Evolutionary conservation across 495 filamentous ascomycete genomes (phyloP), one percentile per base, ranked within the genome.

Genomic region (Aspergillus homomorphus): DNA sequence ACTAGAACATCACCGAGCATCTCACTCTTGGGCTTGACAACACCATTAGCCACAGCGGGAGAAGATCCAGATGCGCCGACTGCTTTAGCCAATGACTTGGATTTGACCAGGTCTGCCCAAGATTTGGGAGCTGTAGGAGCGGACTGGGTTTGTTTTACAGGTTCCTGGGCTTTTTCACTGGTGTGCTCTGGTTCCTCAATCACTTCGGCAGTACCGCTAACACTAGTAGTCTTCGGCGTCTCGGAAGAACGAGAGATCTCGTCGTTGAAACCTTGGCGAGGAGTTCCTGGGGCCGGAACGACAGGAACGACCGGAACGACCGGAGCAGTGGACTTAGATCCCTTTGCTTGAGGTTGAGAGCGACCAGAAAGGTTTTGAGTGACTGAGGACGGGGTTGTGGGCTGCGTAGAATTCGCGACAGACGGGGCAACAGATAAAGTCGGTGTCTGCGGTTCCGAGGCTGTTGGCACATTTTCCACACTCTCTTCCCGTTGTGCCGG

Each of bases 81-180:
- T 38, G 59, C 61, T 5, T 70, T 66, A 26, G 71, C 59, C 20
- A 69, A 46, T 21, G 67, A 67, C 51, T 86, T 80, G 33, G 80
- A 79, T 42, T 85, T 73, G 44, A 93, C 85, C 18, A 95, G 73
- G 46, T 88, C 87, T 10, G 89, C 85, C 90, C 90, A 95, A 4
- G 87, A 86, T 67, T 89, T 91, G 3, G 87, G 87, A 45, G 68
- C 71, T 4, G 73, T 58, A 43, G 72, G 77, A 3, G 74, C 60
- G 26, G 81, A 68, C 3, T 76, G 68, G 20, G 71, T 70, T 45
- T 80, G 66, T 15, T 78, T 70, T 8, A 62, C 57, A 12, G 66
- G 9, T 21, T 68, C 65, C 23, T 77, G 70, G 16, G 66, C 55
- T 20, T 66, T 53, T 18, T 55, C 53, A 19, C 70, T 54, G 12